A percentile compares a stretch with the other conserved stretches of the same genome.
phyloP scores from a whole-genome alignment of 2,329 filamentous ascomycete genomes.

The Ophiocordyceps camponoti-floridani region DNA sequence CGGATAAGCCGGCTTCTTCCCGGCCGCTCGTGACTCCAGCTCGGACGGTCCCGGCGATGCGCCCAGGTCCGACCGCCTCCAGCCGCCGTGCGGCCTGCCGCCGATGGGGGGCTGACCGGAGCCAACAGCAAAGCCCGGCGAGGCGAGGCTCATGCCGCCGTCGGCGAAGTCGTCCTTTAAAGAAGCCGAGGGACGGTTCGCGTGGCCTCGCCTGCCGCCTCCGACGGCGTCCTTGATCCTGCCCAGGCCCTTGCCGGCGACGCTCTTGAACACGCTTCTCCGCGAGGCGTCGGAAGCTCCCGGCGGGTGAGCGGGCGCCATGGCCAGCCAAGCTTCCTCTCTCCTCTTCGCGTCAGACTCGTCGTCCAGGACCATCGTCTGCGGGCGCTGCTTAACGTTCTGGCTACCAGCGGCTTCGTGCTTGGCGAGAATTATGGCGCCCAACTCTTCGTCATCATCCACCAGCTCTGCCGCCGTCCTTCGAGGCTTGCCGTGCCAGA shows the following conservation, averaged over 20 bases:
- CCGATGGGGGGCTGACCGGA: slow-evolving; percentile 21
- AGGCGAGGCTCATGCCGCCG: slow-evolving; percentile 1
- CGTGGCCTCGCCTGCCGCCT: slow-evolving; percentile 32
- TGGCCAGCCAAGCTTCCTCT: slow-evolving; percentile 21
- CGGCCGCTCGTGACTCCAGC: background rate
- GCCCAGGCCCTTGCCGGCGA: slow-evolving; percentile 62
- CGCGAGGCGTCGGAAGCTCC: slow-evolving; percentile 35
- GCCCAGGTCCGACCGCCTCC: slow-evolving; percentile 22
- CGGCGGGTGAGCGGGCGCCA: slow-evolving; percentile 24
- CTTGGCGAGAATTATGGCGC: slow-evolving; percentile 32
- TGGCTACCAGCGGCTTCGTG: slow-evolving; percentile 22
- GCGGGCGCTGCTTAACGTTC: slow-evolving; percentile 26
- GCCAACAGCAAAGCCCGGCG: slow-evolving; percentile 8
- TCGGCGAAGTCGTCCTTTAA: slow-evolving; percentile 33
- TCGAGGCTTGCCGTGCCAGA: slow-evolving; percentile 81
- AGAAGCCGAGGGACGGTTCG: slow-evolving; percentile 27
- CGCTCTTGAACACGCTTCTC: slow-evolving; percentile 57
- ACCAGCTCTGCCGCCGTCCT: slow-evolving; percentile 35
- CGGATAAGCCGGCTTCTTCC: slow-evolving; percentile 8
- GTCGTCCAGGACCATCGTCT: slow-evolving; percentile 33
- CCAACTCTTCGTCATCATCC: slow-evolving; percentile 27
- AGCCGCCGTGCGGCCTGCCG: slow-evolving; percentile 38
- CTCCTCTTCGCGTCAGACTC: slow-evolving; percentile 24
- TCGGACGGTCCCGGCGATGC: slow-evolving; percentile 7
- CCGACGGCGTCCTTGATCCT: slow-evolving; percentile 78